phyloP scores from a whole-genome alignment of 306 rosid species.

The Vigna angularis region DNA sequence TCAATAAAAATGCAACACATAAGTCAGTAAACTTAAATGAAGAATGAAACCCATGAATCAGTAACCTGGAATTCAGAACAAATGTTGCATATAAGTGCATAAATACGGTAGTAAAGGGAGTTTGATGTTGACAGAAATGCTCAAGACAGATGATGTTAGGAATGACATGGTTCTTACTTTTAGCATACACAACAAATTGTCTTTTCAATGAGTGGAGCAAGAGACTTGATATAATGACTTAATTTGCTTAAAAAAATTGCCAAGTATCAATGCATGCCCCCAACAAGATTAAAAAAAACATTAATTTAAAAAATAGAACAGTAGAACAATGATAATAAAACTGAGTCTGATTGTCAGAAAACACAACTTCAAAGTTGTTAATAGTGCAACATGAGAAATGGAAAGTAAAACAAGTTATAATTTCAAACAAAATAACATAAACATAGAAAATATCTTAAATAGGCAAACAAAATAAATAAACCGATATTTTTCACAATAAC shows the following conservation, averaged over 20 bases:
- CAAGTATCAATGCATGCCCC: constrained; percentile 14
- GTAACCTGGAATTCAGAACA: constrained; percentile 3
- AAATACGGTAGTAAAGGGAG: constrained; percentile 1
- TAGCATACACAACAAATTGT: constrained; percentile 1
- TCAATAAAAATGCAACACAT: constrained; percentile 38
- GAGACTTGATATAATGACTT: constrained; percentile 21
- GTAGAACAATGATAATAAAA: constrained; percentile 30
- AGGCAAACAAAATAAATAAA: constrained; percentile 3
- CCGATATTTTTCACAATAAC: not conserved
- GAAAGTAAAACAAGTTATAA: not conserved
- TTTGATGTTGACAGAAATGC: constrained; percentile 26
- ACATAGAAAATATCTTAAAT: not conserved
- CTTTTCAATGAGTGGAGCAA: constrained; percentile 19
- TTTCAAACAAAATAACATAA: constrained; percentile 16
- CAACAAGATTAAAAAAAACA: constrained; percentile 13
- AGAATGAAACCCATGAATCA: constrained; percentile 33
- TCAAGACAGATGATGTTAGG: not conserved
- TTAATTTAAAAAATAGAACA: constrained; percentile 32
- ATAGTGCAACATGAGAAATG: constrained; percentile 11
- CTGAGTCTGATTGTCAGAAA: constrained; percentile 28
- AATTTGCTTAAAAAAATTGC: constrained; percentile 8
- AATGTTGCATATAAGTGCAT: constrained; percentile 1
- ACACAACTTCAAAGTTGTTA: constrained; percentile 7
- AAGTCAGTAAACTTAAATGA: constrained; percentile 34
- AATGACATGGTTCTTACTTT: constrained; percentile 7